Evolutionary conservation across 192 early-diverging fungal genomes (phyloP), one percentile per base, ranked within the genome.

Genomic region (Lobosporangium transversale): DNA sequence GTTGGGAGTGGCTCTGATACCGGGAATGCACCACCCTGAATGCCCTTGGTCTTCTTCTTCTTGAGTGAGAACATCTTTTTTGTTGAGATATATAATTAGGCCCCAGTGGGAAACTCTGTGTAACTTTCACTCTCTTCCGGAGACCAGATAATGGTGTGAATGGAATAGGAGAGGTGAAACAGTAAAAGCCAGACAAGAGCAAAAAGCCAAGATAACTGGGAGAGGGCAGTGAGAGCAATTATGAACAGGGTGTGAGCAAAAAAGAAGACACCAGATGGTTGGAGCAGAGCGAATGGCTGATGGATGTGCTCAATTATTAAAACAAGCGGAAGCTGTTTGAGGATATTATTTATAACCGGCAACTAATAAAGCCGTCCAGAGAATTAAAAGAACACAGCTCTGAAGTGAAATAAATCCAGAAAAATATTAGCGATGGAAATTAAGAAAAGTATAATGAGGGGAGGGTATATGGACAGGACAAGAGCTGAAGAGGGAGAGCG

Each of bases 31-130:
- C 53, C 57, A 20, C 52, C 58, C n/a, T 62, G 70, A 5, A 66
- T 31, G 8, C 62, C 62, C 35, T 58, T 60, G 31, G 35, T 52
- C 47, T 65, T 76, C 24, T 76, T 67, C 47, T 67, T 67, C 36
- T 62, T 62, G 49, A 71, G 45, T 26, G 60, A 60, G 47, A 71
- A 71, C 18, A 71, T 71, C 33, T 43, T 47, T 43, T 26, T 43
- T 20, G 40, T 26, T 45, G 10, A 30, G 12, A 24, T 37, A 26
- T 67, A 57, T 40, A 23, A 21, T 56, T 47, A 45, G 56, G 58
- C 48, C 31, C 44, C 37, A 32, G 4, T 30, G 18, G 47, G 55
- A 36, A 17, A 52, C 51, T 52, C 61, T 29, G 24, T n/a, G 3
- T 20, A 51, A 26, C n/a, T n/a, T n/a, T n/a, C n/a, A n/a, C n/a